Conservation (phyloP, 768 basidiomycete species). For the Naganishia randhawae region DNA sequence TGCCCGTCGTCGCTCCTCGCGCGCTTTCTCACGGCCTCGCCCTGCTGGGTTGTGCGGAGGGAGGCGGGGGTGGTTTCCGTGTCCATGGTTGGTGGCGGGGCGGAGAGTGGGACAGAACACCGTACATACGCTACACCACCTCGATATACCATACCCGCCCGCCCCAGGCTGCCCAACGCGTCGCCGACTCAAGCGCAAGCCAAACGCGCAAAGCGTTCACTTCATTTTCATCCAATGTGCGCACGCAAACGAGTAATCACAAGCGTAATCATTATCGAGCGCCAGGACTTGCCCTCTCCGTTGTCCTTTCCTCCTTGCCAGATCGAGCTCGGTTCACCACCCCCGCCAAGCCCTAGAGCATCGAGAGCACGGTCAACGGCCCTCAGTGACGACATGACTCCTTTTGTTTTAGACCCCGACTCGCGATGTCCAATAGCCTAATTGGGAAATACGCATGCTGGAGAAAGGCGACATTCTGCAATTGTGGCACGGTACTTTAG, state of each 20-base stretch:
- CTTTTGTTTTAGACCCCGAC: too few species aligned
- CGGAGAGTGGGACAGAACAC: background rate
- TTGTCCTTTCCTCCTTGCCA: too few species aligned
- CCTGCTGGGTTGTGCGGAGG: background rate
- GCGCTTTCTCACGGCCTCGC: constrained; percentile 2
- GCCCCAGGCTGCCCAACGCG: background rate
- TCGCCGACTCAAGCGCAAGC: background rate
- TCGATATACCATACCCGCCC: background rate
- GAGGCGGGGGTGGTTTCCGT: background rate
- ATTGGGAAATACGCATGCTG: too few species aligned
- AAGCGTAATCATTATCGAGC: too few species aligned
- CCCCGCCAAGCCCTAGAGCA: too few species aligned
- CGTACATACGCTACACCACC: background rate
- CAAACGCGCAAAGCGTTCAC: background rate
- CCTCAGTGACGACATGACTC: too few species aligned
- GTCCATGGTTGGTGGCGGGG: background rate
- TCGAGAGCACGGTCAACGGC: too few species aligned
- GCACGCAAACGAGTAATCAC: background rate
- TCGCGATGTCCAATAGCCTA: too few species aligned
- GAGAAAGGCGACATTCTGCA: too few species aligned
- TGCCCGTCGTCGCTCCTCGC: background rate
- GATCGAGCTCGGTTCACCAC: too few species aligned
- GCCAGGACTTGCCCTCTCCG: too few species aligned
- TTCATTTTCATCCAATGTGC: background rate
- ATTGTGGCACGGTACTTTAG: too few species aligned